Base-by-base conservation (phyloP, 2,329 filamentous ascomycete genomes). In the Penicillium vulpinum region DNA sequence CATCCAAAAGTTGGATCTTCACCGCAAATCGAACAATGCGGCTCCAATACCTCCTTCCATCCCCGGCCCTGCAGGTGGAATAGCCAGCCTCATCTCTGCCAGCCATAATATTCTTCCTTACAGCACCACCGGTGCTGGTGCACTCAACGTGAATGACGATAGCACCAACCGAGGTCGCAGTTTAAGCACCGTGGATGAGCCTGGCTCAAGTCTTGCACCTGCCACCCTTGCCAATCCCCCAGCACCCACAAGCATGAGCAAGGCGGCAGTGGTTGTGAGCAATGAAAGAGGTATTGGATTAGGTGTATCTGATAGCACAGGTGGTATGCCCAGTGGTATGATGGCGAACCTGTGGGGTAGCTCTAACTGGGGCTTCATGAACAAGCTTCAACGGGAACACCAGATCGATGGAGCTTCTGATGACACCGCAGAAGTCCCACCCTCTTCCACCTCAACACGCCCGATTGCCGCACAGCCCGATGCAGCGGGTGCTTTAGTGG, bases 321-420 rank as follows among this genome's bases (percentile, higher is more conserved):
- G 88, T 40, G 84, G 84, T 22, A 85, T 96, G 75, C 91, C 92
- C 1, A 90, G 89, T 48, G 91, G 91, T 15, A 86, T 97, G 59
- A 85, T 96, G 79, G 92, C 92, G 31, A 97, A 97, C 71, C 84
- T 95, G 54, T 97, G 93, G 93, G 93, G 93, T 48, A 95, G 88
- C 67, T 89, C 86, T 55, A 88, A 92, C 45, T 96, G 92, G 90
- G 85, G 85, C 15, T 84, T 85, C 61, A 76, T 89, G 57, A 88
- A 88, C 62, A 80, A 82, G 33, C 71, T 88, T 35, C 83, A 83
- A 63, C 76, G 79, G 21, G 82, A 84, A 44, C 65, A 78, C 28
- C 75, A 74, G 62, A 62, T 65, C 51, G 70, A 74, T 29, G 61
- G 61, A 21, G 63, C 62, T 13, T 62, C 70, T 28, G 63, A 59